Evolutionary conservation across 805 yeast species (phyloP), one percentile per base, ranked within the genome.

Genomic region (Wickerhamiella sorbophila): DNA sequence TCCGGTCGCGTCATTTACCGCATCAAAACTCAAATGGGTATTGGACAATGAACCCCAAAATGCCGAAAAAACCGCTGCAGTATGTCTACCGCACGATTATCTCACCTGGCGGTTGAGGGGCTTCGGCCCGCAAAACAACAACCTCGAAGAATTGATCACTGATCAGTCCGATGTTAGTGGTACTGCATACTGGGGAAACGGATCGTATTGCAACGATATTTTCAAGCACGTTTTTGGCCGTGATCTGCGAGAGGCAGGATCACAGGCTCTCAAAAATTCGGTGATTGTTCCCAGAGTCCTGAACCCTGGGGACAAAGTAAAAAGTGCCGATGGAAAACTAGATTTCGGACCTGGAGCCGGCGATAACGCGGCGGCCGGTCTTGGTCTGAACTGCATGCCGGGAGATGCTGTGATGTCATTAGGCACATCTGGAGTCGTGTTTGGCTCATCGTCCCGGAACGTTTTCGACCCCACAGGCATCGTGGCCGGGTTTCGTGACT

Each of bases 361-460:
- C n/a, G 55, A 52, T 40, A 52, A 52, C 20, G 55, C 55, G 3
- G 55, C 54, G 14, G 55, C 54, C 15, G 55, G 54, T 2, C 41
- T 52, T 9, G 55, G 55, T 2, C 44, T 52, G 21, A 43, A 44
- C 14, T 36, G 41, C 1, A 36, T 26, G 5, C 48, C 45, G 3
- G 50, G 51, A 15, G 55, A 52, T 27, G 47, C 45, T 1, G 53
- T 49, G 4, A 53, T 51, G 5, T 45, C 51, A 5, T 36, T 52
- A 8, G 55, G 55, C 15, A 52, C 55, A 5, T 49, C 53, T 2
- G 54, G 55, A 2, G 54, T 54, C 4, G 55, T 46, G 34, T 52
- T 52, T 40, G 33, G 42, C 5, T 44, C 47, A 6, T 43, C 44
- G 10, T 39, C 41, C 2, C 46, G 44, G 26, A 29, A 22, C 3